Evolutionary conservation across 495 filamentous ascomycete genomes (phyloP), one percentile per base, ranked within the genome.

Genomic region (Apiosordaria backusii): DNA sequence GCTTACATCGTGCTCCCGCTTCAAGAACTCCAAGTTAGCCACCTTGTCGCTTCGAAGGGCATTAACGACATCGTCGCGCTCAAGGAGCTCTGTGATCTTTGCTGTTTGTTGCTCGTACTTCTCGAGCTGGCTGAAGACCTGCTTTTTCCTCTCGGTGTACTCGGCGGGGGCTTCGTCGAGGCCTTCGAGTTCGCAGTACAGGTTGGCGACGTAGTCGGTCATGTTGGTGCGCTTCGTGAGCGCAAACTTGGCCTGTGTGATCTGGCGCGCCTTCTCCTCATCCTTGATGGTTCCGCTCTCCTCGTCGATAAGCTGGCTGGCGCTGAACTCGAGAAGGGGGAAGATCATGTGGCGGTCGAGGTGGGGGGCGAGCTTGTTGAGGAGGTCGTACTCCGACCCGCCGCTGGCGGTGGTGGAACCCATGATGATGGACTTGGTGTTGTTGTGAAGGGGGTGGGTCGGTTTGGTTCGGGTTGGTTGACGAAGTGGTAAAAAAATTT

Each of bases 281-380:
- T 85, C 86, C 62, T 75, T 79, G 27, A 77, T 70, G 60, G 85
- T 80, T 29, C 83, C 84, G 61, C 79, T 81, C 35, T 87, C 86
- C 65, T 85, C 83, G 54, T 85, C 76, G 50, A 72, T 52, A 5
- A 80, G 73, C 69, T 88, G 85, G 61, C 83, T 79, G 67, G 82
- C 82, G 24, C 81, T 74, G 83, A 95, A 96, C 81, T 96, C 90
- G 73, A 98, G 89, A 53, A 98, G 86, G 59, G 92, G 94, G 81
- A 95, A 97, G 73, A 97, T 89, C 67, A 98, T 82, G 80, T 99
- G 95, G 62, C 96, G 90, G 84, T 98, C 96, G 78, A 99, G 91
- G 76, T 97, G 87, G 58, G 89, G 88, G 72, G 97, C 89, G 71
- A 99, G 81, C 78, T 95, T 94, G 70, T 90, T 91, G 59, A 97